Base-by-base conservation (phyloP, 345 rosid genomes). In the Hevea brasiliensis region DNA sequence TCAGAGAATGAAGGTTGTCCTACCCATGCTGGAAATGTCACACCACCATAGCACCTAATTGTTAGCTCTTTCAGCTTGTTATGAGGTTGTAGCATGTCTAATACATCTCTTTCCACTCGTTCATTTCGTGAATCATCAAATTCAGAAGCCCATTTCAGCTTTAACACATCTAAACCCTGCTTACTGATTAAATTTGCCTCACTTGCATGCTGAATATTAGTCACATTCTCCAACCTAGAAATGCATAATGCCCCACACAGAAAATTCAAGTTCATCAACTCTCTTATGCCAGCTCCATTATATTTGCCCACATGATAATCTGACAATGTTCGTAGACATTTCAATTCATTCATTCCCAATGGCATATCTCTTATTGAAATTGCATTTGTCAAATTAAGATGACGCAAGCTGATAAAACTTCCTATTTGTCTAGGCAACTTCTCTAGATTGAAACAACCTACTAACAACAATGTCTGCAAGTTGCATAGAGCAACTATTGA, bases 301-400 rank as follows among this genome's bases (percentile, higher is more conserved):
- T 70, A 53, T 48, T 57, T 53, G 47, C 74, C 73, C 40, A 79
- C 9, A 58, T 74, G 74, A 84, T 81, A 84, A 40, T 74, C 54
- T 23, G 83, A 79, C 73, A 81, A 37, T 50, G 54, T 76, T 57
- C 63, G 81, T 51, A 84, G 74, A 63, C 69, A 47, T 74, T 42
- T 76, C 60, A 84, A 59, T 69, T 61, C 71, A 13, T 32, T 71
- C 32, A 84, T 84, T 50, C 79, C 84, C 42, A 21, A 18, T 8
- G 87, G 87, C 81, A 84, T 79, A 75, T 70, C 76, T 65, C 23
- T 20, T 51, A 84, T 53, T 0, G 58, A 64, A 62, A 81, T 79
- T 35, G 48, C 75, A 62, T 61, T 64, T 14, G 37, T 65, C 1
- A 77, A 70, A 67, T 81, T 62, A 15, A 84, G 83, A 67, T 79